Base-by-base conservation (phyloP, 768 basidiomycete species). In the Russula dissimulans region DNA sequence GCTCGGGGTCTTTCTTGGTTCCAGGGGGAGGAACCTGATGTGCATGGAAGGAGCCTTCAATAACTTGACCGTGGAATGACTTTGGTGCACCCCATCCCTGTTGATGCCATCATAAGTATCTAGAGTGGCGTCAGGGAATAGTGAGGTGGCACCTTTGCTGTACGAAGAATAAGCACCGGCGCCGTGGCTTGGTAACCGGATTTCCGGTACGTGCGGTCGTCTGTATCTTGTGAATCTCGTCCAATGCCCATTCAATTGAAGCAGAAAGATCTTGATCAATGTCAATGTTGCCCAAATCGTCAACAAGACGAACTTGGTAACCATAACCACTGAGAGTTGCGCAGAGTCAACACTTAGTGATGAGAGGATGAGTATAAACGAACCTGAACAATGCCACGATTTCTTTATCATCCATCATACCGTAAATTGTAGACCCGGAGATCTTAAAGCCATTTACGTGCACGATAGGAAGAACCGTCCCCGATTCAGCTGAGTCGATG, bases 401-500 rank as follows among this genome's bases (percentile, higher is more conserved):
- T 69, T 95, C 93, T 67, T 87, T 85, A 69, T 95, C 79, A 67
- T 95, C 92, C 91, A 95, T 93, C 22, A 86, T 86, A 43, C 92
- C 93, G 60, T 84, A 87, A 60, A 97, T 87, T 15, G 93, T 95
- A 41, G 91, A 81, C 69, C 94, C 90, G 0, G 88, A 90, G 62
- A 95, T 94, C 77, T 93, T 89, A 80, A 90, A 91, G 15, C 89
- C 87, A 64, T 93, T 93, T 63, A 87, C 81, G 68, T 93, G 89
- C 1, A 97, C 76, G 63, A 95, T 90, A 29, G 92, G 93, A n/a
- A 97, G 75, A 18, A 95, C 90, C 0, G 93, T 91, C 18, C 93
- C 92, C 3, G 86, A 88, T 72, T 94, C 92, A 15, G 81, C 82
- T 26, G 93, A 92, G 69, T 97, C 91, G 66, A 95, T 82, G 69